Conservation (phyloP, 495 filamentous ascomycete species). For the Penicillium steckii region DNA sequence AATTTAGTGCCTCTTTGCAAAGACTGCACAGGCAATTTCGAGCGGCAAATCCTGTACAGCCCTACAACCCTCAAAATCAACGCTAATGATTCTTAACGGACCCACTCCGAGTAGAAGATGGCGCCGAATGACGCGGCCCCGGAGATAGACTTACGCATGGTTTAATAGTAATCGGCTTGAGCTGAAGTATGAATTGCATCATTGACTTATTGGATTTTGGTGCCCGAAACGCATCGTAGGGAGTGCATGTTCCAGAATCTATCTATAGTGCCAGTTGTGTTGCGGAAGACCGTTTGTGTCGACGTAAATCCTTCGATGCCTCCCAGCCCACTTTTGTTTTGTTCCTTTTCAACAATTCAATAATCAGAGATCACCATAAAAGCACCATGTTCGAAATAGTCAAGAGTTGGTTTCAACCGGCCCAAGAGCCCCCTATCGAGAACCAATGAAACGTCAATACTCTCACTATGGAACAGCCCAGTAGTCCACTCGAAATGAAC, state of each 20-base stretch:
- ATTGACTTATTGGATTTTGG: too few species aligned
- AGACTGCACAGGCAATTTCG: constrained; percentile 7
- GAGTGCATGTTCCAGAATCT: too few species aligned
- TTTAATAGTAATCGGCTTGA: not conserved
- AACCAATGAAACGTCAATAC: constrained; percentile 9
- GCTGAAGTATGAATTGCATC: not conserved
- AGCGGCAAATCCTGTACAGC: constrained; percentile 7
- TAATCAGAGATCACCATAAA: too few species aligned
- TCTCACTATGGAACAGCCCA: constrained; percentile 9
- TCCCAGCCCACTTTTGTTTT: too few species aligned
- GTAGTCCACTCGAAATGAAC: constrained; percentile 5
- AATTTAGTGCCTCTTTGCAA: too few species aligned
- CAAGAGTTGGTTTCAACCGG: constrained; percentile 5
- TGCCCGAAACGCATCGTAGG: too few species aligned
- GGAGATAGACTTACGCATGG: not conserved
- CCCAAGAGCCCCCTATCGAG: constrained; percentile 3
- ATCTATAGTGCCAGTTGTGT: too few species aligned
- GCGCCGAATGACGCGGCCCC: constrained; percentile 8
- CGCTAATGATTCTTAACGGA: not conserved
- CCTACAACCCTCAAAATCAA: constrained; percentile 5
- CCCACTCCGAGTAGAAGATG: constrained; percentile 5
- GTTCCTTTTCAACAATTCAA: too few species aligned
- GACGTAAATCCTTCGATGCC: too few species aligned
- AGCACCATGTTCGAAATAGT: constrained; percentile 6
- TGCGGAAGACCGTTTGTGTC: too few species aligned